Evolutionary conservation across 805 yeast genomes (phyloP).

Genomic region (Saccharomycopsis javanensis): DNA sequence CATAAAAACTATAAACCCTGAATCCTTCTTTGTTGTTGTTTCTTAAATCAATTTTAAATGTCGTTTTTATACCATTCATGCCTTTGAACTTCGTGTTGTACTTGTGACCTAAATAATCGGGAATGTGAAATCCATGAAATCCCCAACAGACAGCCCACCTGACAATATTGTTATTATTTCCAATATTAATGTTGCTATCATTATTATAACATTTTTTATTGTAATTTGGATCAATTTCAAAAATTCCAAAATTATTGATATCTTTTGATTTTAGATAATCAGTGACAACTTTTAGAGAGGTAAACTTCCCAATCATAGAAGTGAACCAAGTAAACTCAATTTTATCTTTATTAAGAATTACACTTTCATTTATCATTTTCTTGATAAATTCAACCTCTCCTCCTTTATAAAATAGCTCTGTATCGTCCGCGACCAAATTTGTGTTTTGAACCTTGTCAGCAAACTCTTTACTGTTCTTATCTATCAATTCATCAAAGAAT

Average conservation of each 20-base stretch:
- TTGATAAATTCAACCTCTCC: constrained; percentile 34
- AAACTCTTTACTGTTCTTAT: constrained; percentile 18
- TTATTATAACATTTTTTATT: background rate
- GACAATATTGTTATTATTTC: background rate
- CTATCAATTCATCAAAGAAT: constrained; percentile 27
- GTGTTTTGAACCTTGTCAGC: constrained; percentile 17
- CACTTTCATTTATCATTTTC: constrained; percentile 28
- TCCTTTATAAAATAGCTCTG: constrained; percentile 34
- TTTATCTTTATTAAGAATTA: background rate
- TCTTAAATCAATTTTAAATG: background rate
- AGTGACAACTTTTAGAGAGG: constrained; percentile 10
- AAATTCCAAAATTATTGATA: constrained; percentile 14
- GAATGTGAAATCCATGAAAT: constrained; percentile 8
- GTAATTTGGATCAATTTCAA: constrained; percentile 10
- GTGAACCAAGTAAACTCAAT: constrained; percentile 27
- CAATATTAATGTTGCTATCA: background rate
- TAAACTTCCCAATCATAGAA: constrained; percentile 27
- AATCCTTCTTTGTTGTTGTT: background rate
- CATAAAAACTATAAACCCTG: background rate
- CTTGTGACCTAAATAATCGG: constrained; percentile 14
- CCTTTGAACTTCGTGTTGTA: constrained; percentile 7
- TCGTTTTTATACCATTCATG: constrained; percentile 10
- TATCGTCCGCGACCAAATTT: constrained; percentile 25
- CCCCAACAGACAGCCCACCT: constrained; percentile 16
- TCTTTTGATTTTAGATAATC: constrained; percentile 1